Conservation (phyloP, 352 stramenopile species). For the Globisporangium echinulatum region DNA sequence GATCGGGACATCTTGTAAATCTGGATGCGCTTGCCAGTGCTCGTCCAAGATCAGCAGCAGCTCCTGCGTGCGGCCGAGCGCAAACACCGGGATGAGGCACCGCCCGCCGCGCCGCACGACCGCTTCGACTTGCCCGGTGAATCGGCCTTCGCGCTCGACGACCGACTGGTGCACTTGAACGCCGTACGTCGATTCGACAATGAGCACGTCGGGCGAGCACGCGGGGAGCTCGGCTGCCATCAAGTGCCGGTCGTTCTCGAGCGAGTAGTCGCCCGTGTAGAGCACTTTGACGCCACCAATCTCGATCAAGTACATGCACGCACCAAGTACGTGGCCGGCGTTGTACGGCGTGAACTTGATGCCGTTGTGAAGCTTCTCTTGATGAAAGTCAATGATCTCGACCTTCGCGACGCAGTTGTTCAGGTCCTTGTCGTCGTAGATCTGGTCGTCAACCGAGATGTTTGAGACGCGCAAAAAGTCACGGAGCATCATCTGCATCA, state of each 20-base stretch:
- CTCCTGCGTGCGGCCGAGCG: slow-evolving; percentile 97
- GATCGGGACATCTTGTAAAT: slow-evolving; percentile 96
- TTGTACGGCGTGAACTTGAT: slow-evolving; percentile 99
- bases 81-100: slow-evolving; percentile 98
- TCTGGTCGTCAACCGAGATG: slow-evolving; percentile 90
- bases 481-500: slow-evolving; percentile 96
- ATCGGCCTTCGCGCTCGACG: slow-evolving; percentile 94
- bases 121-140: slow-evolving; percentile 94
- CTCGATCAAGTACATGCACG: slow-evolving; percentile 99
- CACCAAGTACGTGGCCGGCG: slow-evolving; percentile 98
- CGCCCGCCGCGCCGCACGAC: slow-evolving; percentile 94
- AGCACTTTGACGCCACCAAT: slow-evolving; percentile 97
- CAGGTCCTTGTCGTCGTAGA: slow-evolving; percentile 94
- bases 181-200: slow-evolving; percentile 98
- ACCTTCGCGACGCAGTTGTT: slow-evolving; percentile 96
- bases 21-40: slow-evolving; percentile 94
- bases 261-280: slow-evolving; percentile 98
- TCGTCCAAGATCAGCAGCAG: slow-evolving; percentile 99
- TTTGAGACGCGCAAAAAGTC: slow-evolving; percentile 96
- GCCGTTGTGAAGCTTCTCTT: slow-evolving; percentile 95
- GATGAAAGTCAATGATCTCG: slow-evolving; percentile 98
- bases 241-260: slow-evolving; percentile 98
- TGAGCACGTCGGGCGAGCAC: slow-evolving; percentile 96
- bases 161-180: slow-evolving; percentile 95
- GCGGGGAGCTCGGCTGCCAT: slow-evolving; percentile 87